phyloP scores from a whole-genome alignment of 2,329 filamentous ascomycete genomes.

The Lachnellula hyalina region DNA sequence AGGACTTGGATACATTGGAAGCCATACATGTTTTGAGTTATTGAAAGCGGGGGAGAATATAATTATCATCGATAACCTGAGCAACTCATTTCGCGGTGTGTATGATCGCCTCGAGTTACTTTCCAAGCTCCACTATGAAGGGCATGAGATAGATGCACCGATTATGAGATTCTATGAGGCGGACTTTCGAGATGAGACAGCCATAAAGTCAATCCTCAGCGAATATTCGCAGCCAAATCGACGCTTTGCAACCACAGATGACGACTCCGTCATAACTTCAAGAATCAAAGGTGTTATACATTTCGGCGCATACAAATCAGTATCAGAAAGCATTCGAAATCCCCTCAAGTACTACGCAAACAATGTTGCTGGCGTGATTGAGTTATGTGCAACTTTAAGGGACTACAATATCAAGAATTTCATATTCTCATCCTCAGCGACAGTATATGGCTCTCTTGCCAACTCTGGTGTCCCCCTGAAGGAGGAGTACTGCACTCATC shows the following conservation, averaged over 20 bases:
- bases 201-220: slow-evolving; percentile 20
- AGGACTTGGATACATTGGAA: slow-evolving; percentile 44
- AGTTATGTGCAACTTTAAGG: slow-evolving; percentile 50
- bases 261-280: slow-evolving; percentile 29
- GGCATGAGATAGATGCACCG: slow-evolving; percentile 9
- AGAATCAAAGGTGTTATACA: slow-evolving; percentile 58
- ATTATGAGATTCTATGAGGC: slow-evolving; percentile 23
- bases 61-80: slow-evolving; percentile 33
- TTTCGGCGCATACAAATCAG: slow-evolving; percentile 62
- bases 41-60: slow-evolving; percentile 44
- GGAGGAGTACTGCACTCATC: slow-evolving; percentile 50
- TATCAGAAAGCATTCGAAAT: slow-evolving; percentile 54
- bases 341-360: slow-evolving; percentile 61
- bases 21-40: slow-evolving; percentile 44
- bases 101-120: slow-evolving; percentile 22
- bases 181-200: slow-evolving; percentile 25
- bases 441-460: slow-evolving; percentile 54
- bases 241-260: slow-evolving; percentile 32
- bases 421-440: slow-evolving; percentile 62
- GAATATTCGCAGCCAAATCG: slow-evolving; percentile 22
- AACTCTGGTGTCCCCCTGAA: slow-evolving; percentile 44
- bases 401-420: slow-evolving; percentile 58
- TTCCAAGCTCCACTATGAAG: slow-evolving; percentile 14
- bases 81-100: slow-evolving; percentile 31
- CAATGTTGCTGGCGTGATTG: slow-evolving; percentile 58